phyloP scores from a whole-genome alignment of 768 basidiomycete species.

The Porphyrellus cyaneotinctus region DNA sequence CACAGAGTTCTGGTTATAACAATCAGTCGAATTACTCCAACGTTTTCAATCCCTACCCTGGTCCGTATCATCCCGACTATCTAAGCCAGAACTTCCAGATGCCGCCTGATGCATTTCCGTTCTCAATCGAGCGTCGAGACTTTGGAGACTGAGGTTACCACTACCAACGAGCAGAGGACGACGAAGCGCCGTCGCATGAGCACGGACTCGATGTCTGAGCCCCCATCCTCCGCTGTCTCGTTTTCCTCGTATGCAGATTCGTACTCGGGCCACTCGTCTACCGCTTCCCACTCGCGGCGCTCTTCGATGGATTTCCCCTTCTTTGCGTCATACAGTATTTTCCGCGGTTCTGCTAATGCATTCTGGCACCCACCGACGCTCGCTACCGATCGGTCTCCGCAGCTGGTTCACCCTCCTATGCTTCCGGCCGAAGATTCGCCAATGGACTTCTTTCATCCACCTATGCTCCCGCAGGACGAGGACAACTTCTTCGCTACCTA shows the following conservation, averaged over 20 bases:
- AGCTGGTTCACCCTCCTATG: constrained; percentile 68
- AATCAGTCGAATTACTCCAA: constrained; percentile 29
- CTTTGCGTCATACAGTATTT: constrained; percentile 49
- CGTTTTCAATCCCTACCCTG: constrained; percentile 52
- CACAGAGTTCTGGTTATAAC: constrained; percentile 24
- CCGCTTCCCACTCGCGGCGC: constrained; percentile 54
- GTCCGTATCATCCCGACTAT: constrained; percentile 74
- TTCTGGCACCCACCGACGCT: constrained; percentile 83
- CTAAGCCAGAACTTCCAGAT: constrained; percentile 49
- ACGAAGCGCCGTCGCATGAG: constrained; percentile 75
- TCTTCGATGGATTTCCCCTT: constrained; percentile 66
- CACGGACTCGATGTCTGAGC: constrained; percentile 42
- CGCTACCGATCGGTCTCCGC: constrained; percentile 52
- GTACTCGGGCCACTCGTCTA: constrained; percentile 55
- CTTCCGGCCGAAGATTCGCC: constrained; percentile 57
- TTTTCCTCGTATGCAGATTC: constrained; percentile 60
- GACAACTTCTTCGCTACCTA: constrained; percentile 54
- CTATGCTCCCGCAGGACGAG: constrained; percentile 59
- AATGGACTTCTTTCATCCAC: constrained; percentile 71
- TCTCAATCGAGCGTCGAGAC: constrained; percentile 45
- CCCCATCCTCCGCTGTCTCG: constrained; percentile 50
- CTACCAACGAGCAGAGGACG: constrained; percentile 34
- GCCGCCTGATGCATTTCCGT: constrained; percentile 50
- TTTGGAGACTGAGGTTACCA: constrained; percentile 39
- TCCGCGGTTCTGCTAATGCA: constrained; percentile 51